phyloP scores from a whole-genome alignment of 345 rosid species.

The Brassica cretica region DNA sequence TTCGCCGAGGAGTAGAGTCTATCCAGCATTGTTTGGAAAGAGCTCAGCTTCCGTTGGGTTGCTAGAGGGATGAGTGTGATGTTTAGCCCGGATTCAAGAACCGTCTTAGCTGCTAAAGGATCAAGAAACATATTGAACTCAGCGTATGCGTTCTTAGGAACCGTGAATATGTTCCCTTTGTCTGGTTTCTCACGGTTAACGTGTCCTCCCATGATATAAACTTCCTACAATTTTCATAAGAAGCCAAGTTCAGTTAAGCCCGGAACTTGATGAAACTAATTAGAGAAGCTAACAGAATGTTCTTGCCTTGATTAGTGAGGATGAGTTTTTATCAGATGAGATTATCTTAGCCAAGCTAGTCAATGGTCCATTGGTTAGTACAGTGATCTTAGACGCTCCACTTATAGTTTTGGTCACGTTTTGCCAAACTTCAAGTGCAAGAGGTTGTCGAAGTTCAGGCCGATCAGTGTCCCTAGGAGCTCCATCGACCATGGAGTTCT shows the following conservation, averaged over 20 bases:
- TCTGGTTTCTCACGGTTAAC: constrained; percentile 41
- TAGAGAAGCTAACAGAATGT: neutral
- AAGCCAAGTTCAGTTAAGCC: neutral
- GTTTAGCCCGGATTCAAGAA: constrained; percentile 57
- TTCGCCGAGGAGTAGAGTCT: constrained; percentile 33
- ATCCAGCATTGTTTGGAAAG: constrained; percentile 44
- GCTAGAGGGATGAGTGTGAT: constrained; percentile 75
- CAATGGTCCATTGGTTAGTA: constrained; percentile 82
- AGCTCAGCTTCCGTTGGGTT: constrained; percentile 52
- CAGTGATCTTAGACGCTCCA: constrained; percentile 56
- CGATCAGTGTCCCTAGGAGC: constrained; percentile 77
- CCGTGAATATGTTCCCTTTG: constrained; percentile 57
- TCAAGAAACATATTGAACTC: constrained; percentile 92
- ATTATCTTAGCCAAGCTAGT: constrained; percentile 73
- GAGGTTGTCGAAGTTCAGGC: constrained; percentile 71
- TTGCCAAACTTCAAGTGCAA: constrained; percentile 72
- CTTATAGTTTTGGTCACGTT: constrained; percentile 44
- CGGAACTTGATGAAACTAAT: neutral
- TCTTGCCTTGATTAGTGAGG: constrained; percentile 61
- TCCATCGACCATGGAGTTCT: constrained; percentile 57
- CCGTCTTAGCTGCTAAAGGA: constrained; percentile 77
- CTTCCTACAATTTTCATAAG: constrained; percentile 53
- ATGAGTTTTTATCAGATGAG: constrained; percentile 39
- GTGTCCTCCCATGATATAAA: constrained; percentile 83
- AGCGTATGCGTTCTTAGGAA: constrained; percentile 54